Evolutionary conservation across 2,329 filamentous ascomycete genomes (phyloP).

Genomic region (Colletotrichum noveboracense): DNA sequence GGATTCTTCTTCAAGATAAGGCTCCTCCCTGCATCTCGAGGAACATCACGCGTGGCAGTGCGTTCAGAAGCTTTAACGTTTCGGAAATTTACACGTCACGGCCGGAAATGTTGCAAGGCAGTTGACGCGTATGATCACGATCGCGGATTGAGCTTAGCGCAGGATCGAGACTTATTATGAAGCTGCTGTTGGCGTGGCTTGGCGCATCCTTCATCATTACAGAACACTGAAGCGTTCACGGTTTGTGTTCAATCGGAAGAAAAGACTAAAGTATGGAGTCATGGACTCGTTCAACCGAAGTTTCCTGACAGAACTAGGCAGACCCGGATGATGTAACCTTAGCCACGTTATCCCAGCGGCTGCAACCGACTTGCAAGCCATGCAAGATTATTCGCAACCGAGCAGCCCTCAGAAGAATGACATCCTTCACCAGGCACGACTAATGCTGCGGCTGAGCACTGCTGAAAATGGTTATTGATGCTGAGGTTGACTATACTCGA

Average conservation of each 20-base stretch:
- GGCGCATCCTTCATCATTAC: neutral
- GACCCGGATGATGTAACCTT: neutral
- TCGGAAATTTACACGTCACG: neutral
- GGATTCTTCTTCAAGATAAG: neutral
- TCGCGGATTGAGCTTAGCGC: neutral
- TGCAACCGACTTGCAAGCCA: neutral
- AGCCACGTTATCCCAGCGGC: neutral
- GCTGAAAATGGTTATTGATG: neutral
- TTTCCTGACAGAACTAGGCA: neutral
- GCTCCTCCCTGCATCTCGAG: neutral
- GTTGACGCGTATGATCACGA: neutral
- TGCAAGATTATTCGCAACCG: neutral
- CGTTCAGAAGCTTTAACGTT: neutral
- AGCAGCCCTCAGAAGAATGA: neutral
- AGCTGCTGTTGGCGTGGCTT: neutral
- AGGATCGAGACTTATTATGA: neutral
- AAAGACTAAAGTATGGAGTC: neutral
- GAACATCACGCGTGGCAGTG: neutral
- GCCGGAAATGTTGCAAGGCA: neutral
- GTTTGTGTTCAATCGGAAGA: neutral
- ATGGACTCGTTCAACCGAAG: neutral
- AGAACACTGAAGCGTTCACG: neutral
- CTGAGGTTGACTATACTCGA: neutral
- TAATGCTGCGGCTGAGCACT: neutral
- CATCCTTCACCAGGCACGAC: neutral